These are phyloP conservation scores for Fagus sylvatica DNA, from an alignment of 306 rosid species.

Conservation along the genomic window DNA sequence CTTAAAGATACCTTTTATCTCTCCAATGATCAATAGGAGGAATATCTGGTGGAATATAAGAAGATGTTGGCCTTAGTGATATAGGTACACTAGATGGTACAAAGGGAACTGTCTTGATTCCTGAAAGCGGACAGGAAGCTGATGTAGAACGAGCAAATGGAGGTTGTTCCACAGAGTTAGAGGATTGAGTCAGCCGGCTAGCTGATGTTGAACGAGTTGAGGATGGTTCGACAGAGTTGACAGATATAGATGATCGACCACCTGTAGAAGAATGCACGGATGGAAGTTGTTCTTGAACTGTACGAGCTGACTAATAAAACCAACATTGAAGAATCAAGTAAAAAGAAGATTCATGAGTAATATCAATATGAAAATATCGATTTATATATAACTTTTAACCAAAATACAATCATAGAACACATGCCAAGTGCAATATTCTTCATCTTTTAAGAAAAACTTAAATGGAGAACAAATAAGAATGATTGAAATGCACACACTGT, in stretches of 20 bases:
- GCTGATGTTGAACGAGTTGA: slow-evolving; percentile 39
- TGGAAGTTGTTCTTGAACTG: slow-evolving; percentile 57
- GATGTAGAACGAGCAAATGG: slow-evolving; percentile 51
- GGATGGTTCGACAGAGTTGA: slow-evolving; percentile 40
- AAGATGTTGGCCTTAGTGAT: slow-evolving; percentile 57
- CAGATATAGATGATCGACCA: slow-evolving; percentile 28
- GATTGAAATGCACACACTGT: background rate
- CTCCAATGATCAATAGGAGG: slow-evolving; percentile 32
- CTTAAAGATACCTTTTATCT: slow-evolving; percentile 63
- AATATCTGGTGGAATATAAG: slow-evolving; percentile 40
- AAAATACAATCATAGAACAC: background rate
- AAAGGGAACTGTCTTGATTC: slow-evolving; percentile 59
- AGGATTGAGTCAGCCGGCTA: slow-evolving; percentile 36
- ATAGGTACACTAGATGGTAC: slow-evolving; percentile 73
- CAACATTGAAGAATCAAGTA: slow-evolving; percentile 16
- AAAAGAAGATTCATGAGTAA: background rate
- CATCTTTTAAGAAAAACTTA: background rate
- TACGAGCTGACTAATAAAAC: slow-evolving; percentile 48
- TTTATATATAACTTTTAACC: background rate
- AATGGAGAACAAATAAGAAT: background rate
- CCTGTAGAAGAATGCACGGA: slow-evolving; percentile 31
- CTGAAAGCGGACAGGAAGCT: slow-evolving; percentile 44
- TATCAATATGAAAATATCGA: background rate
- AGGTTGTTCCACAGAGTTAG: slow-evolving; percentile 37
- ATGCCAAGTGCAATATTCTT: background rate